These are phyloP conservation scores for Caryopteris hybrid DNA, from an alignment of 305 asterid genomes.

Conservation along the genomic window DNA sequence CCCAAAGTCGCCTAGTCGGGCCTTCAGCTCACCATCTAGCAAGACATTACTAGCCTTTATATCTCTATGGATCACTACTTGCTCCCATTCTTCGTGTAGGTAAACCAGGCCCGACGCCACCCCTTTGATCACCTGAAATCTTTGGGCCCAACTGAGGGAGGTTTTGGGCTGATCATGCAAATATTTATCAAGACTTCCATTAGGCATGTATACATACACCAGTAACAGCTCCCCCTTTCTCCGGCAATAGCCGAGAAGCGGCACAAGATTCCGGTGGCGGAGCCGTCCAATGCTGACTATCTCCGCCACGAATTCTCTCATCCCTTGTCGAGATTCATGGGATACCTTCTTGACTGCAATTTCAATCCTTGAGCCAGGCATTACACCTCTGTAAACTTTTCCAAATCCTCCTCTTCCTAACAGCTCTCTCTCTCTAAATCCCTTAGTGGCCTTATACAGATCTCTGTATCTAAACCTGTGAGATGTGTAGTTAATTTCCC, in stretches of 20 bases:
- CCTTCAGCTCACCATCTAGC: slow-evolving; percentile 47
- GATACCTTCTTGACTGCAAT: slow-evolving; percentile 58
- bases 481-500: slow-evolving; percentile 50
- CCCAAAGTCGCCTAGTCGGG: slow-evolving; percentile 67
- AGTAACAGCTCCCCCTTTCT: slow-evolving; percentile 50
- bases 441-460: slow-evolving; percentile 51
- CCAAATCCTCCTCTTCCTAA: slow-evolving; percentile 74
- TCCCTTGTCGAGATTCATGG: slow-evolving; percentile 61
- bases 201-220: slow-evolving; percentile 64
- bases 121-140: slow-evolving; percentile 48
- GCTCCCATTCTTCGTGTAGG: slow-evolving; percentile 72
- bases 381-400: slow-evolving; percentile 51
- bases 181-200: slow-evolving; percentile 56
- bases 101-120: slow-evolving; percentile 56
- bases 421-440: slow-evolving; percentile 49
- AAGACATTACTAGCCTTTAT: slow-evolving; percentile 64
- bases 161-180: slow-evolving; percentile 30
- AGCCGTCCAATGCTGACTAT: slow-evolving; percentile 59
- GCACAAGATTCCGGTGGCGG: slow-evolving; percentile 59
- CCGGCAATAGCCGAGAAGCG: slow-evolving; percentile 59
- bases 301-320: slow-evolving; percentile 59
- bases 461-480: slow-evolving; percentile 58
- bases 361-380: slow-evolving; percentile 31
- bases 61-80: slow-evolving; percentile 64
- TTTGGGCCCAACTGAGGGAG: slow-evolving; percentile 46